Base-by-base conservation (phyloP, 805 yeast species). In the Starmera caribaea region DNA sequence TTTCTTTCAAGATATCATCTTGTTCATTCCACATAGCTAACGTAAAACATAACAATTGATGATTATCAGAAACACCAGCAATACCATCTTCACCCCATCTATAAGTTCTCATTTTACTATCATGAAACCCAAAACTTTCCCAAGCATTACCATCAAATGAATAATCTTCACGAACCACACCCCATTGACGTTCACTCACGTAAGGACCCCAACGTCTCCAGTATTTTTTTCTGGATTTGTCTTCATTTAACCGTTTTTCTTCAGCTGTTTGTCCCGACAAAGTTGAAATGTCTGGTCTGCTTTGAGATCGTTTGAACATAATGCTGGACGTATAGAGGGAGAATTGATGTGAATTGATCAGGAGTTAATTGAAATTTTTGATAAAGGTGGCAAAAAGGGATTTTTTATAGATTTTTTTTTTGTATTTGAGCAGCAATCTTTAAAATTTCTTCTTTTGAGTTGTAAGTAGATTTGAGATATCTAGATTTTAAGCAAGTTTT, bases 1-100 rank as follows among this genome's bases (percentile, higher is more conserved):
- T 79, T 57, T 88, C 97, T 61, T 88, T 88, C 58, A 88, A 69
- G 49, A 86, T 74, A 34, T 75, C 79, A 61, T 88, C 97, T 49
- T 85, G 68, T 48, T 84, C 95, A 63, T 88, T 88, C 97, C 97
- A 88, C 44, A 89, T 67, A 3, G 89, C 95, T 66, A 88, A 68
- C n/a, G 83, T 73, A 49, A 85, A 59, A 57, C 90, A 81, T 28
- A 85, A 65, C 48, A 74, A 60, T 55, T 85, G 96, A 54, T 82
- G 87, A 45, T 83, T 76, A 57, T 88, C 97, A 45, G 84, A 74
- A 16, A 85, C 81, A 37, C 97, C 97, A 10, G 90, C 94, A 49
- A 88, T 65, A 2, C 97, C 97, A 57, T 88, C 96, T 59, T 89
- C 97, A 33, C 96, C 95, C 97, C 97, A 88, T 34, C 97, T 69